Evolutionary conservation across 1,284 basidiomycete species (phyloP), one percentile per base, ranked within the genome.

Genomic region (Ganoderma sinense): DNA sequence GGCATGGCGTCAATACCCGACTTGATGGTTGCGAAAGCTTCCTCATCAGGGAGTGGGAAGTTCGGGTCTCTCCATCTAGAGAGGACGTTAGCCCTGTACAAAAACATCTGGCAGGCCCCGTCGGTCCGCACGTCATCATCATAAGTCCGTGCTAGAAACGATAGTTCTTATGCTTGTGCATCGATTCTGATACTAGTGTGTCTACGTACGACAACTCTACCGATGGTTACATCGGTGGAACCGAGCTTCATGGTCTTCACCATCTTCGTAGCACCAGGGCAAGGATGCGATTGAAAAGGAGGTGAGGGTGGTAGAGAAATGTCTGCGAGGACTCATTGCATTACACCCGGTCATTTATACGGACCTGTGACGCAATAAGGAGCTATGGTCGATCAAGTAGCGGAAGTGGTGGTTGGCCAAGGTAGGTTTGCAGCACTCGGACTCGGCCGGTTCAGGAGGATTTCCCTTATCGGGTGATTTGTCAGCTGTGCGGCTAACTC

Each of bases 21-120:
- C 75, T 88, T 90, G 82, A 93, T 89, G 10, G 88, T 82, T 43
- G 84, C 86, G 70, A 92, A 91, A 18, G 85, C 85, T 26, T 86
- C 80, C 64, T 88, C 85, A 60, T 92, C 88, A 0, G 87, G 78
- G 31, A 84, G 79, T 14, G 82, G 83, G 31, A 73, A 7, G 53
- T 63, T 66, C 16, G 68, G 70, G 31, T 67, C 68, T 14, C 82
- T 40, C 58, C 58, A 60, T 4, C 33, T 60, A 82, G 2, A n/a
- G 48, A 10, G 1, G 8, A n/a, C 14, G 33, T 55, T 5, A 66
- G 36, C 61, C n/a, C 14, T 14, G 33, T 26, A 26, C 7, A 29
- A 6, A 13, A 5, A 55, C 16, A 41, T 18, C 40, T 7, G 26
- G 58, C 40, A 11, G 26, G 58, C 6, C 29, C 6, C 40, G 39